Evolutionary conservation across 1,139 yeast genomes (phyloP).

Genomic region (Blastobotrys elegans): DNA sequence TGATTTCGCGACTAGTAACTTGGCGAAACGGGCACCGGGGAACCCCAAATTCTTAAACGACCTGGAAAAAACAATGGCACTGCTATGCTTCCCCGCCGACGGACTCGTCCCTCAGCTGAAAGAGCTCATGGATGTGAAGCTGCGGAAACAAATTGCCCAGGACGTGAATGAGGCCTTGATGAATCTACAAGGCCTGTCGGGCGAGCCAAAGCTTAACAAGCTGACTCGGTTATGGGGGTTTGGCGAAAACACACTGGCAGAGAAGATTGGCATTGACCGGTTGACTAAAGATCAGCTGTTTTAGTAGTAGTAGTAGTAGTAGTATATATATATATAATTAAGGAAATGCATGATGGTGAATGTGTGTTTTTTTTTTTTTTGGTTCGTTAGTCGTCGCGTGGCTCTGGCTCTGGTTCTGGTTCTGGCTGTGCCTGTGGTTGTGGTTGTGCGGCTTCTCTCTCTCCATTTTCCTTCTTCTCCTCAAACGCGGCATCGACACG

Average conservation of each 20-base stretch:
- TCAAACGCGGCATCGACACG: slow-evolving; percentile 30
- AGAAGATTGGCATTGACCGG: slow-evolving; percentile 26
- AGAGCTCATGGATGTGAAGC: slow-evolving; percentile 32
- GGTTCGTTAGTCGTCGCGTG: neutral
- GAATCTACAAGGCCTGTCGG: slow-evolving; percentile 31
- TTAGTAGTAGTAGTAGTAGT: too few relatives aligned
- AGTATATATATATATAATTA: too few relatives aligned
- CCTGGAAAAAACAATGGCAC: slow-evolving; percentile 39
- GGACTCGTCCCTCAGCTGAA: slow-evolving; percentile 30
- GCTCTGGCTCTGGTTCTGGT: neutral
- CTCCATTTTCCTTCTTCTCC: slow-evolving; percentile 10
- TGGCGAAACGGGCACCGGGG: slow-evolving; percentile 36
- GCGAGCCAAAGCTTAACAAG: slow-evolving; percentile 33
- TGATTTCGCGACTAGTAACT: slow-evolving; percentile 36
- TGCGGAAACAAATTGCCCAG: slow-evolving; percentile 35
- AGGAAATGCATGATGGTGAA: too few relatives aligned
- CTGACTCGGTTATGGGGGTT: slow-evolving; percentile 35
- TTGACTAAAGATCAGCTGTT: slow-evolving; percentile 15
- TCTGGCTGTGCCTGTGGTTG: neutral
- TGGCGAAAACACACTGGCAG: slow-evolving; percentile 30
- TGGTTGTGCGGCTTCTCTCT: too few relatives aligned
- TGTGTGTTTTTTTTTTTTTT: neutral
- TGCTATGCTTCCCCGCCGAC: slow-evolving; percentile 37
- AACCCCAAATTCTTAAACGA: slow-evolving; percentile 32
- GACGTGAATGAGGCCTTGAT: slow-evolving; percentile 36